phyloP scores from a whole-genome alignment of 371 early-diverging fungal genomes.

The Mucor piriformis region DNA sequence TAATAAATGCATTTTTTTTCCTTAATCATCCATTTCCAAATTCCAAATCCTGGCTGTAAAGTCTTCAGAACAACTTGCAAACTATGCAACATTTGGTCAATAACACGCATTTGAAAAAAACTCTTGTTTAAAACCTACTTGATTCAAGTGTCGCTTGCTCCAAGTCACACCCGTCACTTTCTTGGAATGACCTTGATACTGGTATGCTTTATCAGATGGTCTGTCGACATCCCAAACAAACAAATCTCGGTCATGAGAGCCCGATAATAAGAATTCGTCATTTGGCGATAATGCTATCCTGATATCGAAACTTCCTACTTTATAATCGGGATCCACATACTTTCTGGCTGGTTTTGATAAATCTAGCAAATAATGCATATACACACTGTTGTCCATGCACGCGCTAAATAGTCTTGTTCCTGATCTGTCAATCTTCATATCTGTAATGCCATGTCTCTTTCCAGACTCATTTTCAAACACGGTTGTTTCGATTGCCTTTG shows the following conservation, averaged over 20 bases:
- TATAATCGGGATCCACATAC: constrained; percentile 28
- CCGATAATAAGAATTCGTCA: constrained; percentile 40
- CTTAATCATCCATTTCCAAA: too few species aligned
- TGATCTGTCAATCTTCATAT: constrained; percentile 38
- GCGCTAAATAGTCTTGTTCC: constrained; percentile 45
- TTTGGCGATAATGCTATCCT: constrained; percentile 40
- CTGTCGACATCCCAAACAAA: constrained; percentile 44
- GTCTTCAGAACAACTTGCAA: constrained; percentile 50
- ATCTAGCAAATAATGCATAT: constrained; percentile 41
- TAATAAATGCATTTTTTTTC: neutral
- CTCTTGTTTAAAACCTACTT: constrained; percentile 16
- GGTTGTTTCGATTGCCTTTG: constrained; percentile 18
- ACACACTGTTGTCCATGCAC: constrained; percentile 42
- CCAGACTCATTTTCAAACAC: constrained; percentile 24
- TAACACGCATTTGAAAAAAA: neutral
- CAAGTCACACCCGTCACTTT: constrained; percentile 44
- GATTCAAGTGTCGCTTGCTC: constrained; percentile 20
- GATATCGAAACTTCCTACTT: constrained; percentile 31
- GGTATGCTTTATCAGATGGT: constrained; percentile 14
- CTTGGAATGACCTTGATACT: constrained; percentile 34
- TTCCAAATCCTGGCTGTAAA: constrained; percentile 44
- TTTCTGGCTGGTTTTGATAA: constrained; percentile 28
- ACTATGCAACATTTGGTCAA: constrained; percentile 8
- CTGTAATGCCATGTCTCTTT: constrained; percentile 33
- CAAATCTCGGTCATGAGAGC: constrained; percentile 27